A percentile compares a stretch with the other conserved stretches of the same genome.
Conservation (phyloP, 768 basidiomycete genomes). For the Termitomyces sp. region DNA sequence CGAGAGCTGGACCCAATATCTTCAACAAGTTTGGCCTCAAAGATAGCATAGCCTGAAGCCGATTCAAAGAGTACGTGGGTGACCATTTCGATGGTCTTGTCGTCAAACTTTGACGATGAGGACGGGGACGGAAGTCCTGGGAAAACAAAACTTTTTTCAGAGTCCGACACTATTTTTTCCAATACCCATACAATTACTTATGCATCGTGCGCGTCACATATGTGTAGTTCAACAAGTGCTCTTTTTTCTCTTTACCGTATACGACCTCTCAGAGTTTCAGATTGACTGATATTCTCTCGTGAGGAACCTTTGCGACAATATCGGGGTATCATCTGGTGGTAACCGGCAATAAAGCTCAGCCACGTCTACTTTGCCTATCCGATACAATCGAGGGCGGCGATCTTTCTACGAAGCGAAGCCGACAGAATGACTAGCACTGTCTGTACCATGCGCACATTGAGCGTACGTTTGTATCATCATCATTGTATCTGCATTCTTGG, state of each 20-base stretch:
- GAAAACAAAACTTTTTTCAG: slow-evolving; percentile 28
- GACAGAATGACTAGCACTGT: not conserved
- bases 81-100: slow-evolving; percentile 44
- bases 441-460: not conserved
- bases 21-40: slow-evolving; percentile 83
- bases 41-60: slow-evolving; percentile 91
- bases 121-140: slow-evolving; percentile 11
- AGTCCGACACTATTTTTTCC: slow-evolving; percentile 16
- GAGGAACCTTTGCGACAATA: slow-evolving; percentile 1
- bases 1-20: slow-evolving; percentile 79
- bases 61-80: slow-evolving; percentile 93
- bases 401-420: slow-evolving; percentile 3
- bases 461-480: not conserved
- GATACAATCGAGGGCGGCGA: not conserved
- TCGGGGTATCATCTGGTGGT: not conserved
- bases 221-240: not conserved
- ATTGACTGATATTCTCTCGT: not conserved
- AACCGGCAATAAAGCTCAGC: not conserved
- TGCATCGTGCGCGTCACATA: not conserved
- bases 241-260: not conserved
- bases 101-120: slow-evolving; percentile 31
- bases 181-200: slow-evolving; percentile 6
- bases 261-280: not conserved
- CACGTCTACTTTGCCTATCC: not conserved
- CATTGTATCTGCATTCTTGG: not conserved